A percentile compares a stretch with the other conserved stretches of the same genome.
Evolutionary conservation across 2,329 filamentous ascomycete genomes (phyloP).

Genomic region (Penicillium palitans): DNA sequence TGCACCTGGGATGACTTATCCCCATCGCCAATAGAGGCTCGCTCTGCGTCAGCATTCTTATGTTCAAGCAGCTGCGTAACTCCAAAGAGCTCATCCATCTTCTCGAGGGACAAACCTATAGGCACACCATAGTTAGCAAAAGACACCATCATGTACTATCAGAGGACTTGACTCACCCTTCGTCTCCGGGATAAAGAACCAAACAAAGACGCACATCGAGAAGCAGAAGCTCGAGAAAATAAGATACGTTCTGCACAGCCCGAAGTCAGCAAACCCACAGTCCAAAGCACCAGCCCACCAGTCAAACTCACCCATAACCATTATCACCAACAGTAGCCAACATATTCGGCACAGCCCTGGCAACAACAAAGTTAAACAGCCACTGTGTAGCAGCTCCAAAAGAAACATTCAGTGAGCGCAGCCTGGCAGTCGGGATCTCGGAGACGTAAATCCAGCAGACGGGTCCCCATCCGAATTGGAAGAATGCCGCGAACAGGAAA

Average conservation of each 20-base stretch:
- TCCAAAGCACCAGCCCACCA: neutral
- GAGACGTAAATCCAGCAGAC: constrained; percentile 72
- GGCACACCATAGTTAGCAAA: neutral
- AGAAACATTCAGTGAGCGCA: constrained; percentile 67
- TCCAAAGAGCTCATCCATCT: constrained; percentile 67
- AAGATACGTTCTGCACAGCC: constrained; percentile 62
- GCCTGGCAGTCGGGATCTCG: constrained; percentile 67
- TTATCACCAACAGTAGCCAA: constrained; percentile 55
- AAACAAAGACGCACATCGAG: constrained; percentile 65
- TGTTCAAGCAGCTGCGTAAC: constrained; percentile 50
- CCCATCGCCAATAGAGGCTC: constrained; percentile 2
- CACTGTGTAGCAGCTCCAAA: constrained; percentile 69
- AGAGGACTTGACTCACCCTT: constrained; percentile 53
- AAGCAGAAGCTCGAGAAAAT: constrained; percentile 68
- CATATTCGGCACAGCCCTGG: constrained; percentile 68
- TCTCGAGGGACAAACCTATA: constrained; percentile 56
- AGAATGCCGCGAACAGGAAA: constrained; percentile 70
- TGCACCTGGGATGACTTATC: constrained; percentile 16
- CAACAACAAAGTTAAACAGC: constrained; percentile 74
- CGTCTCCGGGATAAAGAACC: constrained; percentile 70
- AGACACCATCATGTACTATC: neutral
- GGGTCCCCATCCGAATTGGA: constrained; percentile 70
- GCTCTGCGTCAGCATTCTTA: constrained; percentile 25
- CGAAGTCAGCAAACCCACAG: constrained; percentile 30
- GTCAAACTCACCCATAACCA: constrained; percentile 49